phyloP scores from a whole-genome alignment of 2,329 filamentous ascomycete genomes.

The Rhynchosporium agropyri region DNA sequence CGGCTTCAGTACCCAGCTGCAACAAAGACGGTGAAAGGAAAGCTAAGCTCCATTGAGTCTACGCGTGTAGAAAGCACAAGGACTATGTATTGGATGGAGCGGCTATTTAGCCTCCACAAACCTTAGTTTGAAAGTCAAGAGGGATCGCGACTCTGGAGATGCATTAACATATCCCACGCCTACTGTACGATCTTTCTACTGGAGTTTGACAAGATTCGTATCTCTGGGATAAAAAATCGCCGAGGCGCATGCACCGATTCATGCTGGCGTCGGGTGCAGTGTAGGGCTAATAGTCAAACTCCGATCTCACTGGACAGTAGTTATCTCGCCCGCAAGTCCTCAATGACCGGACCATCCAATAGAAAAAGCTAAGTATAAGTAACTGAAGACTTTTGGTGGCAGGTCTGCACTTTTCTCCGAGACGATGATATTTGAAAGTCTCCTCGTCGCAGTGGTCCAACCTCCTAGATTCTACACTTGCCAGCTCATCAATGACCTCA shows the following conservation, averaged over 20 bases:
- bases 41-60: conserved; percentile 8
- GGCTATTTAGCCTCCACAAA: conserved; percentile 3
- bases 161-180: not conserved
- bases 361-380: conserved; percentile 22
- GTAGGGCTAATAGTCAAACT: conserved; percentile 35
- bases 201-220: conserved; percentile 27
- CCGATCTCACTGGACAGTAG: conserved; percentile 31
- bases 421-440: conserved; percentile 33
- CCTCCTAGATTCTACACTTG: conserved; percentile 33
- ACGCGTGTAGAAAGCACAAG: not conserved
- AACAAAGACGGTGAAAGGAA: conserved; percentile 4
- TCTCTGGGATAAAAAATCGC: conserved; percentile 35
- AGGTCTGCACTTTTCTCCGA: conserved; percentile 17
- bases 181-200: conserved; percentile 6
- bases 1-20: conserved; percentile 1
- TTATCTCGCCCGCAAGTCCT: conserved; percentile 25
- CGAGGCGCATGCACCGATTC: conserved; percentile 31
- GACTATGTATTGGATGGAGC: not conserved
- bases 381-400: conserved; percentile 19
- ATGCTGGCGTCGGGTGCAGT: conserved; percentile 28
- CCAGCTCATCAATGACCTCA: conserved; percentile 38
- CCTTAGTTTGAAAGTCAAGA: not conserved
- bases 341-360: conserved; percentile 27
- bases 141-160: not conserved
- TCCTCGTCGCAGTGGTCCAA: conserved; percentile 35